Conservation (phyloP, 495 filamentous ascomycete genomes). For the Entonaema liquescens region DNA sequence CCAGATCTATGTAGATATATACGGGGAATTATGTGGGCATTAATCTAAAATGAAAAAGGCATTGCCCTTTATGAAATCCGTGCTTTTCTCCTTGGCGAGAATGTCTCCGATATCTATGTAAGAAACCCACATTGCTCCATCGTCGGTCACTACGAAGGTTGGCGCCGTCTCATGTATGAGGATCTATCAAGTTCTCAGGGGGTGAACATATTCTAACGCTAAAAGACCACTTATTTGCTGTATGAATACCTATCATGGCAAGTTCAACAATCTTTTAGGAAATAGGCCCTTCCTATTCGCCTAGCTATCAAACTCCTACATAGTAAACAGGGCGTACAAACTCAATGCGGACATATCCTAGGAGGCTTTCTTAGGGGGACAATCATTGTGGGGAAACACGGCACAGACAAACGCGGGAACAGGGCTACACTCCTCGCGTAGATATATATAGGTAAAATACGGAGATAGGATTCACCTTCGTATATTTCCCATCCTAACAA, state of each 20-base stretch:
- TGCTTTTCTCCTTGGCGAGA: slow-evolving; percentile 4
- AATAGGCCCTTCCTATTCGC: neutral
- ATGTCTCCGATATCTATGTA: neutral
- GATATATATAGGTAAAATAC: neutral
- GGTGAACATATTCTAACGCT: slow-evolving; percentile 1
- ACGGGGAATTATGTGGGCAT: slow-evolving; percentile 7
- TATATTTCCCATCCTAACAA: neutral
- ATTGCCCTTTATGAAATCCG: slow-evolving; percentile 13
- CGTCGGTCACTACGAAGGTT: slow-evolving; percentile 6
- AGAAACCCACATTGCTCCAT: slow-evolving; percentile 4
- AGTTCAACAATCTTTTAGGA: neutral
- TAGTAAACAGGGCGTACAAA: neutral
- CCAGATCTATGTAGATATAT: slow-evolving; percentile 26
- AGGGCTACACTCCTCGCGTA: neutral
- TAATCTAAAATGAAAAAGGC: slow-evolving; percentile 12
- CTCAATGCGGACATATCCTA: neutral
- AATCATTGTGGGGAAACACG: slow-evolving; percentile 1
- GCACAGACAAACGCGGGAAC: neutral
- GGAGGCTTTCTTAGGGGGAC: neutral
- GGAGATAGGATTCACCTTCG: neutral
- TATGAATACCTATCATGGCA: neutral
- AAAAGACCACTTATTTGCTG: neutral
- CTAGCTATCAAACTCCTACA: neutral
- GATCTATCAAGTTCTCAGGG: neutral
- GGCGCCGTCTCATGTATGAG: slow-evolving; percentile 3